Conservation (phyloP, 2,329 filamentous ascomycete species). For the Claviceps sorghi region DNA sequence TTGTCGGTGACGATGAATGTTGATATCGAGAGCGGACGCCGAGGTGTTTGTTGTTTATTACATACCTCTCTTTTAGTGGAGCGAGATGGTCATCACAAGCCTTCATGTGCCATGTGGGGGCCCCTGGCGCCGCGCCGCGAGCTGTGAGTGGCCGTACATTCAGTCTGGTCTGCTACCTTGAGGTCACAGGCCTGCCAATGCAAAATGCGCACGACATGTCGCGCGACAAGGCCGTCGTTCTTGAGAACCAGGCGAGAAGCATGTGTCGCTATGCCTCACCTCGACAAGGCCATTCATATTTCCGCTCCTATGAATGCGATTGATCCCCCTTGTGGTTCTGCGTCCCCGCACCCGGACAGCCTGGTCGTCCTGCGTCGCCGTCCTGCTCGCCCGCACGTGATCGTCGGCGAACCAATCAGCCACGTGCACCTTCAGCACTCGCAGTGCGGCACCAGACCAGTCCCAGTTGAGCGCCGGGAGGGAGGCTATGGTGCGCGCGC, state of each 20-base stretch:
- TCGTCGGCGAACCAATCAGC: slow-evolving; percentile 14
- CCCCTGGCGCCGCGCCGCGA: not conserved
- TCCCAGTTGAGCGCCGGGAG: not conserved
- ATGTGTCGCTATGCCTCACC: not conserved
- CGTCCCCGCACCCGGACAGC: not conserved
- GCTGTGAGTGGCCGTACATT: not conserved
- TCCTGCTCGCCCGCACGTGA: slow-evolving; percentile 13
- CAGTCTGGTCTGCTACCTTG: too few species aligned
- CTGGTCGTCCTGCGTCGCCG: slow-evolving; percentile 6
- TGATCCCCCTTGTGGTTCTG: too few species aligned
- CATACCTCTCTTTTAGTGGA: not conserved
- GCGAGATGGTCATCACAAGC: not conserved
- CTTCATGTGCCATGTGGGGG: not conserved
- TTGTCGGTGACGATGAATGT: slow-evolving; percentile 2
- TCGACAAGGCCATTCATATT: too few species aligned
- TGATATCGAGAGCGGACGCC: not conserved
- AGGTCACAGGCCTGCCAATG: too few species aligned
- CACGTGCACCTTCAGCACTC: slow-evolving; percentile 15
- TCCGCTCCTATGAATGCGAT: too few species aligned
- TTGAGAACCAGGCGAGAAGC: not conserved
- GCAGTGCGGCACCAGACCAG: too few species aligned
- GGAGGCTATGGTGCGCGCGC: not conserved
- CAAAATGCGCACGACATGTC: not conserved
- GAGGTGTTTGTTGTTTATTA: not conserved
- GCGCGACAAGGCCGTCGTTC: too few species aligned